Percentiles rank a stretch among this genome's conserved stretches.
Conservation (phyloP, 305 asterid species). For the Fraxinus albicans region DNA sequence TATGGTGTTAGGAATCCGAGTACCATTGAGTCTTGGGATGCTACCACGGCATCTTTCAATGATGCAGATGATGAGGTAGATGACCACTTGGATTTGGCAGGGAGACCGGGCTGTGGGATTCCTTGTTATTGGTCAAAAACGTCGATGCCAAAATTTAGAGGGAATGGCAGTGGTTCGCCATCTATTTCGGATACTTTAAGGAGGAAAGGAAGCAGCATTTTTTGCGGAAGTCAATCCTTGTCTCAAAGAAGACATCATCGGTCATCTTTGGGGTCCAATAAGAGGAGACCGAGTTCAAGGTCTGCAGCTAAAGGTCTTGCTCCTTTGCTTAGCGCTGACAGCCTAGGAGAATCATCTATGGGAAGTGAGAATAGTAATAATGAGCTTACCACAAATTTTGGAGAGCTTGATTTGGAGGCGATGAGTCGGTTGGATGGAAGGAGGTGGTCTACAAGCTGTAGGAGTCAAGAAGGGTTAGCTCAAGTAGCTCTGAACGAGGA, state of each 20-base stretch:
- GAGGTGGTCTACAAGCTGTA: slow-evolving; percentile 77
- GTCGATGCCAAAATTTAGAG: slow-evolving; percentile 75
- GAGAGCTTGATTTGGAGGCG: slow-evolving; percentile 89
- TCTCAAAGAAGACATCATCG: slow-evolving; percentile 51
- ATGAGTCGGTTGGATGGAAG: slow-evolving; percentile 81
- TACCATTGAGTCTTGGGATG: slow-evolving; percentile 73
- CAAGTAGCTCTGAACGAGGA: slow-evolving; percentile 47
- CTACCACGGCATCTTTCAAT: slow-evolving; percentile 63
- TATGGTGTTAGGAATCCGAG: slow-evolving; percentile 58
- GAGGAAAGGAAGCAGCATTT: slow-evolving; percentile 70
- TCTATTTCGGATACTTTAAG: slow-evolving; percentile 84
- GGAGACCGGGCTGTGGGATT: slow-evolving; percentile 83
- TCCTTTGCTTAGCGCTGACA: slow-evolving; percentile 60
- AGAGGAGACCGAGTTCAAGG: slow-evolving; percentile 55
- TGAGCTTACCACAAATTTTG: slow-evolving; percentile 63
- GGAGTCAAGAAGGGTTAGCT: slow-evolving; percentile 70
- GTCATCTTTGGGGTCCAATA: slow-evolving; percentile 50
- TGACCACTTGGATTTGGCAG: slow-evolving; percentile 69
- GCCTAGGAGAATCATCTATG: slow-evolving; percentile 52
- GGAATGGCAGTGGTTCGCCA: slow-evolving; percentile 68
- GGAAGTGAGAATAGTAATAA: slow-evolving; percentile 62
- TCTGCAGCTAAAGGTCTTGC: slow-evolving; percentile 47
- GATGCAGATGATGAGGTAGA: slow-evolving; percentile 83
- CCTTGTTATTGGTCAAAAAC: slow-evolving; percentile 92
- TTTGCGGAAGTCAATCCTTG: slow-evolving; percentile 59